Conservation (phyloP, 352 stramenopile genomes). For the Achlya hypogyna region DNA sequence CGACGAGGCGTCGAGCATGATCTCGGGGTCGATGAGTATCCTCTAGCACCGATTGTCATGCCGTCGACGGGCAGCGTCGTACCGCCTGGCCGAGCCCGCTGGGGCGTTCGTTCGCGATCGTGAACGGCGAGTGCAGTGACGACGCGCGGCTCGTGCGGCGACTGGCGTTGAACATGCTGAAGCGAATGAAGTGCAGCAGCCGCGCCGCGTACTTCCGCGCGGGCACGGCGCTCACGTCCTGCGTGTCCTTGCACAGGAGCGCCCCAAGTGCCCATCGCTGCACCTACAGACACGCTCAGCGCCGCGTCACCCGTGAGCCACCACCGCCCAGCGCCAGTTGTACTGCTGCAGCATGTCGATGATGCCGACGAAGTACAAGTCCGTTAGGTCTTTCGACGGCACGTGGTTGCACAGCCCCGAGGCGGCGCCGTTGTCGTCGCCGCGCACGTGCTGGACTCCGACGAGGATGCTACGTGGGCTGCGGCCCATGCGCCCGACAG, state of each 20-base stretch:
- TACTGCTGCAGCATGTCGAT: conserved; percentile 82
- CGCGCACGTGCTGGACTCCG: conserved; percentile 46
- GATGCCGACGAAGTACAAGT: conserved; percentile 75
- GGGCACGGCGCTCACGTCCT: conserved; percentile 72
- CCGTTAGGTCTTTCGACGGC: conserved; percentile 35
- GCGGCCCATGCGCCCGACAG: not conserved
- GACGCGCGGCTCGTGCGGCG: conserved; percentile 7
- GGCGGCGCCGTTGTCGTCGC: conserved; percentile 23
- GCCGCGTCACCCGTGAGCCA: not conserved
- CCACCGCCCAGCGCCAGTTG: conserved; percentile 65
- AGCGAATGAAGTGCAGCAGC: conserved; percentile 61
- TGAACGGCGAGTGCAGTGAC: not conserved
- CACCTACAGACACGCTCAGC: conserved; percentile 22
- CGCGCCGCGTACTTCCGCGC: conserved; percentile 57
- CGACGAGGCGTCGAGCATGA: not conserved
- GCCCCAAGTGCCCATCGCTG: conserved; percentile 65
- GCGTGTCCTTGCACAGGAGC: conserved; percentile 71
- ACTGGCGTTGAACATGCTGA: conserved; percentile 15
- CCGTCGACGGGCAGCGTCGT: not conserved
- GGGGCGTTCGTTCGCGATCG: not conserved
- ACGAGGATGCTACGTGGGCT: conserved; percentile 40
- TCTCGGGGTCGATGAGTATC: not conserved
- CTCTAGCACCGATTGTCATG: not conserved
- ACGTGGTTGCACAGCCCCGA: not conserved
- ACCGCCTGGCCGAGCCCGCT: not conserved